Percentiles rank a stretch among this genome's conserved stretches.
Conservation (phyloP, 257 asterid genomes). For the Solanum dulcamara region DNA sequence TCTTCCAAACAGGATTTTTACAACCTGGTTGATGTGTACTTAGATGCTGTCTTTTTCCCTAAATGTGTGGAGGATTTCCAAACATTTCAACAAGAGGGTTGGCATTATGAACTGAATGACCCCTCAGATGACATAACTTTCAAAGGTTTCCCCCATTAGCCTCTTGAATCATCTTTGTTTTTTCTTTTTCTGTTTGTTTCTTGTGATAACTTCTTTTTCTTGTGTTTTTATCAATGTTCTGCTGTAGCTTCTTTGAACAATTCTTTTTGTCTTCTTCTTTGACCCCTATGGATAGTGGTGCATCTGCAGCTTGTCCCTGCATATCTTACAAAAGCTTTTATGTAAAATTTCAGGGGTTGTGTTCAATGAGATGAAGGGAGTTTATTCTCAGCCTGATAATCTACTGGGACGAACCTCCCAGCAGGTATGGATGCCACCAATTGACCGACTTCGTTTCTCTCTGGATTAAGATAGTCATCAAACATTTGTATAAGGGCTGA, state of each 20-base stretch:
- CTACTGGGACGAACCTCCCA: constrained; percentile 85
- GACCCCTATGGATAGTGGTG: neutral
- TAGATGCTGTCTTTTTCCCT: constrained; percentile 96
- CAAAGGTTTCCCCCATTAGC: constrained; percentile 44
- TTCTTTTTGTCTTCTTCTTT: neutral
- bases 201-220: neutral
- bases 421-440: constrained; percentile 41
- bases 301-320: neutral
- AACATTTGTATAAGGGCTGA: neutral
- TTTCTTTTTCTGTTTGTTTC: neutral
- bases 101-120: constrained; percentile 97
- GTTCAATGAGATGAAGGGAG: constrained; percentile 99
- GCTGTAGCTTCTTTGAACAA: neutral
- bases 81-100: constrained; percentile 98
- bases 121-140: constrained; percentile 92
- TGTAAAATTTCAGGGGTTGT: constrained; percentile 63
- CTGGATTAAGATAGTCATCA: neutral
- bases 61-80: constrained; percentile 87
- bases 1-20: constrained; percentile 69
- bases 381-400: constrained; percentile 99
- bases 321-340: constrained; percentile 5
- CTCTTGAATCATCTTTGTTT: neutral
- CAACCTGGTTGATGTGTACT: constrained; percentile 96
- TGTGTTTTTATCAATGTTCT: neutral
- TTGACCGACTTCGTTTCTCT: too few relatives aligned